These are phyloP conservation scores for Zychaea mexicana DNA, from an alignment of 371 early-diverging fungal species.

Conservation along the genomic window DNA sequence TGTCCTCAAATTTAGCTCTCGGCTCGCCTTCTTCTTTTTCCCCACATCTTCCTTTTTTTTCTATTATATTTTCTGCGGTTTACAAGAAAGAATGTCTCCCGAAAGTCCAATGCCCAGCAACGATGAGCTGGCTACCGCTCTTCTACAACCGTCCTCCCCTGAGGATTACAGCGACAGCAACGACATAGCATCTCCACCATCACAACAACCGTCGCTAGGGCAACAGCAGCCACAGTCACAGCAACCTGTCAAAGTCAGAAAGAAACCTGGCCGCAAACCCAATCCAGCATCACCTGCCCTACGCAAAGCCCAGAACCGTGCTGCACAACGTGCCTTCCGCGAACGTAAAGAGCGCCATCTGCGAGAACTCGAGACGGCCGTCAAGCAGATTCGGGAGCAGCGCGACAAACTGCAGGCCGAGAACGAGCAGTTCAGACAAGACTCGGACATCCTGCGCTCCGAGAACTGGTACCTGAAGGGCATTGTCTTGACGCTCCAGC, in stretches of 20 bases:
- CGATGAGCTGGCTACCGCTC: conserved; percentile 3
- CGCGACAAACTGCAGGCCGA: conserved; percentile 50
- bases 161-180: neutral
- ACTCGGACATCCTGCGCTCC: conserved; percentile 54
- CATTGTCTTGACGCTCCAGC: conserved; percentile 55
- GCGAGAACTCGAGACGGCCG: conserved; percentile 63
- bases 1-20: neutral
- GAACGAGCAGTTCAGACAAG: conserved; percentile 51
- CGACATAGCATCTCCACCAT: neutral
- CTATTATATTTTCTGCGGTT: neutral
- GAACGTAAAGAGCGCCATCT: conserved; percentile 80
- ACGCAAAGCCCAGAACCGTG: conserved; percentile 82
- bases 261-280: conserved; percentile 87
- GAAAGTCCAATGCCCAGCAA: neutral
- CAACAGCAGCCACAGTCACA: neutral
- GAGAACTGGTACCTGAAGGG: conserved; percentile 70
- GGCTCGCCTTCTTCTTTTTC: neutral
- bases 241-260: conserved; percentile 48
- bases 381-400: conserved; percentile 64
- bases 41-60: neutral
- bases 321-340: conserved; percentile 81
- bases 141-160: neutral
- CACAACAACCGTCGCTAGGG: neutral
- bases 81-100: neutral
- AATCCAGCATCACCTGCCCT: conserved; percentile 71